Conservation (phyloP, 2,329 filamentous ascomycete species). For the Aspergillus proliferans region DNA sequence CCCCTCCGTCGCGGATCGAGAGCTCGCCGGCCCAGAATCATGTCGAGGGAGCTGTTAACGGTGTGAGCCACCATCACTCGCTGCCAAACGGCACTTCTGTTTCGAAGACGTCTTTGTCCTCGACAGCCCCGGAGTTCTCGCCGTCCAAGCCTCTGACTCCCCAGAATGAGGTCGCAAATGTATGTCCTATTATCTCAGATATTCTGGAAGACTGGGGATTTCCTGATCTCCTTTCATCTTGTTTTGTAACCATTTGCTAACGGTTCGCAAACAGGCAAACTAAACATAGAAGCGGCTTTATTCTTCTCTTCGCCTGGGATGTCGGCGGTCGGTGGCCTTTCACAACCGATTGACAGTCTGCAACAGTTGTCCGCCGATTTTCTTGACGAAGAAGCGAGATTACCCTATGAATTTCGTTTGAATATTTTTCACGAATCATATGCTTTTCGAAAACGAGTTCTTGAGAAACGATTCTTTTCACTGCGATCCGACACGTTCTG, state of each 20-base stretch:
- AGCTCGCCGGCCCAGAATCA: conserved; percentile 36
- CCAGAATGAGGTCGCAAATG: conserved; percentile 32
- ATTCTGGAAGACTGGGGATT: not conserved
- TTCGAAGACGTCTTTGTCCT: conserved; percentile 52
- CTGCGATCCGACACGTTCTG: conserved; percentile 43
- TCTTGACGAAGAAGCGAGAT: conserved; percentile 47
- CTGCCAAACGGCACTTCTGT: conserved; percentile 36
- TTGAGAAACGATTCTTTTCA: conserved; percentile 44
- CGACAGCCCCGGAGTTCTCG: conserved; percentile 58
- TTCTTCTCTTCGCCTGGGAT: conserved; percentile 27
- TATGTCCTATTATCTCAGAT: conserved; percentile 14
- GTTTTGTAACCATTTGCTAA: not conserved
- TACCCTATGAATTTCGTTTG: conserved; percentile 36
- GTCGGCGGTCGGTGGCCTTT: conserved; percentile 18
- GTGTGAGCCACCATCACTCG: conserved; percentile 20
- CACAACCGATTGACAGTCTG: not conserved
- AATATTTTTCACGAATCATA: conserved; percentile 45
- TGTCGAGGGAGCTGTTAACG: conserved; percentile 26
- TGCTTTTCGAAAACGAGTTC: conserved; percentile 44
- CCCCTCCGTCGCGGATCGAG: conserved; percentile 30
- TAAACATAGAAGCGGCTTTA: conserved; percentile 24
- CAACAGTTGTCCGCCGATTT: conserved; percentile 21
- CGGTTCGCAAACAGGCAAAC: conserved; percentile 36
- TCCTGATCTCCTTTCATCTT: not conserved
- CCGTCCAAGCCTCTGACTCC: conserved; percentile 33